Evolutionary conservation across 2,329 filamentous ascomycete species (phyloP).

Genomic region (Setomelanomma holmii): DNA sequence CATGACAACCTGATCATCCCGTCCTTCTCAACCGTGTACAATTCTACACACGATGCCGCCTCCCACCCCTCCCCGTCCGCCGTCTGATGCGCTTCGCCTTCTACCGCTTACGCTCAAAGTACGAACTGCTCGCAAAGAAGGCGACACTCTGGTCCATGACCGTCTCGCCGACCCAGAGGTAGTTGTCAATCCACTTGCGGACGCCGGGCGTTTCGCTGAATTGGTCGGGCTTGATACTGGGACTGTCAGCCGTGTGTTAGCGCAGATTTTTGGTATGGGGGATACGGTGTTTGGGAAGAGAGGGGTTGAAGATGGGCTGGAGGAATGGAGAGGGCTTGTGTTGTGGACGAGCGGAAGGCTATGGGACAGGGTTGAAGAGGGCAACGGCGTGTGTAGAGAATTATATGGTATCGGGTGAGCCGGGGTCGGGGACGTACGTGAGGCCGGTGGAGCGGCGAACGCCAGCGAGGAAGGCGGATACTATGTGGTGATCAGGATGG

Average conservation of each 20-base stretch:
- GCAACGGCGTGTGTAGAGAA: too few relatives aligned
- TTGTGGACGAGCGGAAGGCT: too few relatives aligned
- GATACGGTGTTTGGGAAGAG: neutral
- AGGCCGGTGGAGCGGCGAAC: conserved; percentile 97
- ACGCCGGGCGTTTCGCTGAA: conserved; percentile 84
- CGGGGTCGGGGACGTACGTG: conserved; percentile 72
- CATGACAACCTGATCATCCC: too few relatives aligned
- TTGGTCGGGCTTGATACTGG: conserved; percentile 87
- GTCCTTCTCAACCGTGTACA: neutral
- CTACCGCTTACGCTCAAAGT: conserved; percentile 83
- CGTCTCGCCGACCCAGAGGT: conserved; percentile 94
- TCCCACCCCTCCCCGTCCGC: neutral
- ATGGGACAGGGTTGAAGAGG: too few relatives aligned
- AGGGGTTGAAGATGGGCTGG: too few relatives aligned
- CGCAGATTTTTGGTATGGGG: conserved; percentile 7
- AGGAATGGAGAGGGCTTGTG: conserved; percentile 1
- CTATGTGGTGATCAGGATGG: conserved; percentile 53
- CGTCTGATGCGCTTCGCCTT: neutral
- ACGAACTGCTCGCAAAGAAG: conserved; percentile 84
- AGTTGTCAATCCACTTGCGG: conserved; percentile 89
- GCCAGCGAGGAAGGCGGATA: conserved; percentile 94
- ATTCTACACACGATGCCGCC: neutral
- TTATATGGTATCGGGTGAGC: neutral
- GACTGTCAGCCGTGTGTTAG: conserved; percentile 53
- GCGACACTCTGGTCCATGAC: conserved; percentile 98